These are phyloP conservation scores for Malania oleifera DNA, from an alignment of 164 flowering plant genomes.

Conservation along the genomic window DNA sequence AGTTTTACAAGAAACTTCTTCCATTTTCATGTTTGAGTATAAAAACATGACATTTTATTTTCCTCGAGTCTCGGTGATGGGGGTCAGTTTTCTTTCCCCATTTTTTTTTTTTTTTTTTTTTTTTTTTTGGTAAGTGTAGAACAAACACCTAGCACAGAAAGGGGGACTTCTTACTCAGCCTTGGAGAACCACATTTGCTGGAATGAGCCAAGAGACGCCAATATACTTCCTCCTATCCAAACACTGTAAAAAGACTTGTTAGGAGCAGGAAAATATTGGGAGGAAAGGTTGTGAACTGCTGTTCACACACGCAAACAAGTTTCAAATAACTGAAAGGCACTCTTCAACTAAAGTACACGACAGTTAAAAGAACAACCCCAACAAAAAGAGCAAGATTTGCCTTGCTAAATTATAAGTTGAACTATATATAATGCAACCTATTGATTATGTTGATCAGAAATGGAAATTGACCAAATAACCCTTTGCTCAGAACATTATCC, in stretches of 20 bases:
- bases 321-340: no score
- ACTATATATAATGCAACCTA: no score
- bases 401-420: no score
- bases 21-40: not conserved
- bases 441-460: no score
- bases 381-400: no score
- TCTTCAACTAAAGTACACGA: no score
- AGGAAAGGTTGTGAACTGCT: not conserved
- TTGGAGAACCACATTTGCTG: slow-evolving; percentile 99
- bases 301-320: no score
- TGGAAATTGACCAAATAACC: no score
- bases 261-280: not conserved
- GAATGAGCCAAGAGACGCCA: slow-evolving; percentile 96
- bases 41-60: not conserved
- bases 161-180: slow-evolving; percentile 70
- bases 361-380: no score
- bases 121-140: not conserved
- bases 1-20: not conserved
- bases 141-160: not conserved
- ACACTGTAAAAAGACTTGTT: slow-evolving; percentile 42
- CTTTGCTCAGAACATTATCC: no score
- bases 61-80: not conserved
- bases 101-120: not conserved
- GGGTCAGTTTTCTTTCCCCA: not conserved
- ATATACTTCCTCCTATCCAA: slow-evolving; percentile 96